phyloP scores from a whole-genome alignment of 345 rosid species.

The Erucastrum elatum region DNA sequence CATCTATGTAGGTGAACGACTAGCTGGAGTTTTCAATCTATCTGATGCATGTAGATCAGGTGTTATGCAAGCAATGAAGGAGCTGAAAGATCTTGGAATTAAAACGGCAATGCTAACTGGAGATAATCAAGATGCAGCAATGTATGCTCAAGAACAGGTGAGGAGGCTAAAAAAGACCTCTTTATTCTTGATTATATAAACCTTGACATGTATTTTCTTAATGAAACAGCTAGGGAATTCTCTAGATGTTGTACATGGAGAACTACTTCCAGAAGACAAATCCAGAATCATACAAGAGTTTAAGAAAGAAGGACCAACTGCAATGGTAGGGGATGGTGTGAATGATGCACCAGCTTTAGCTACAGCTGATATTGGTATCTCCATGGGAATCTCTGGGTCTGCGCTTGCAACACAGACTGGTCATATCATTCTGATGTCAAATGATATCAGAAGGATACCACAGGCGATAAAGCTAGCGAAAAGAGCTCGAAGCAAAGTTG shows the following conservation, averaged over 20 bases:
- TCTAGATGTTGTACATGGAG: constrained; percentile 63
- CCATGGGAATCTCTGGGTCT: constrained; percentile 95
- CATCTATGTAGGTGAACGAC: constrained; percentile 48
- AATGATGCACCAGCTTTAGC: constrained; percentile 98
- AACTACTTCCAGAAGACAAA: constrained; percentile 86
- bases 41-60: constrained; percentile 85
- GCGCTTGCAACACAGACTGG: constrained; percentile 91
- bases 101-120: constrained; percentile 86
- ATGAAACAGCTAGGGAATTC: constrained; percentile 56
- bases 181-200: background rate
- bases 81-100: constrained; percentile 58
- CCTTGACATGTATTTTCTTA: background rate
- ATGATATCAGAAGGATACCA: constrained; percentile 77
- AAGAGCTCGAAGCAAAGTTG: constrained; percentile 60
- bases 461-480: constrained; percentile 62
- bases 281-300: constrained; percentile 51
- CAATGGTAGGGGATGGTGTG: constrained; percentile 89
- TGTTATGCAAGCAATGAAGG: constrained; percentile 56
- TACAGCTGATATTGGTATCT: constrained; percentile 83
- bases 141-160: constrained; percentile 77
- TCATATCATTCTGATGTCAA: constrained; percentile 81
- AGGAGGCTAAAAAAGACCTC: background rate
- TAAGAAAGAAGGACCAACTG: constrained; percentile 65
- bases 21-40: constrained; percentile 61
- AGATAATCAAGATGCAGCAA: constrained; percentile 67